Percentiles rank a stretch among this genome's conserved stretches.
Conservation (phyloP, 495 filamentous ascomycete species). For the Aspergillus diversus region DNA sequence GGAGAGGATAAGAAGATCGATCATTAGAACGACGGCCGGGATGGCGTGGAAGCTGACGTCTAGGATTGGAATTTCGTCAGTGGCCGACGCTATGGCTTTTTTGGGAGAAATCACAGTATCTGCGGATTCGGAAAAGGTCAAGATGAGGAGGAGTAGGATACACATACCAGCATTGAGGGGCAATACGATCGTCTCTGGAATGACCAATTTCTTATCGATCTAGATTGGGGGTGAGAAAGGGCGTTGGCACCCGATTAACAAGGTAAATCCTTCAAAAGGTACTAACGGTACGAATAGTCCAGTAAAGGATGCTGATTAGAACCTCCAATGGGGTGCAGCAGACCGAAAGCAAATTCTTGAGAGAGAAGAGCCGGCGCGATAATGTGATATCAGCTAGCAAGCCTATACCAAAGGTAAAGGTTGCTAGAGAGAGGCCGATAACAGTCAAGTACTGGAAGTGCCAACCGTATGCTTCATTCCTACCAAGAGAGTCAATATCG, state of each 20-base stretch:
- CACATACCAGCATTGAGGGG: constrained; percentile 47
- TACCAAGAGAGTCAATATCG: constrained; percentile 31
- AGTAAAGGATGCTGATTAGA: constrained; percentile 84
- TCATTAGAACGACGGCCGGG: constrained; percentile 69
- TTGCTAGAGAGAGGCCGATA: constrained; percentile 72
- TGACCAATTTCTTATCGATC: constrained; percentile 67
- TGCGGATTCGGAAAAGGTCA: not conserved
- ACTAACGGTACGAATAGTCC: constrained; percentile 63
- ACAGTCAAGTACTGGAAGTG: constrained; percentile 87
- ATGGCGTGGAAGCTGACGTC: constrained; percentile 83
- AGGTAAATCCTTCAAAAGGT: not conserved
- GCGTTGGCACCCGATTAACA: constrained; percentile 11
- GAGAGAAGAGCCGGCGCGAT: constrained; percentile 63
- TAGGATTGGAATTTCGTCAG: constrained; percentile 23
- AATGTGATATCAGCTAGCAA: constrained; percentile 76
- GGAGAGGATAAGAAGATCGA: constrained; percentile 75
- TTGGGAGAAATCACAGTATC: not conserved
- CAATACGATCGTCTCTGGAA: constrained; percentile 54
- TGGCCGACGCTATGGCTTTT: not conserved
- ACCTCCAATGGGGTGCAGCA: constrained; percentile 79
- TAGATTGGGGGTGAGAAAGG: constrained; percentile 27
- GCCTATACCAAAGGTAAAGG: constrained; percentile 68
- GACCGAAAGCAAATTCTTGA: constrained; percentile 75
- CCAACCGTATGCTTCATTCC: constrained; percentile 76
- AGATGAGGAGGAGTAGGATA: not conserved